Base-by-base conservation (phyloP, 75 land plant species). In the Pseudotsuga menziesii region DNA sequence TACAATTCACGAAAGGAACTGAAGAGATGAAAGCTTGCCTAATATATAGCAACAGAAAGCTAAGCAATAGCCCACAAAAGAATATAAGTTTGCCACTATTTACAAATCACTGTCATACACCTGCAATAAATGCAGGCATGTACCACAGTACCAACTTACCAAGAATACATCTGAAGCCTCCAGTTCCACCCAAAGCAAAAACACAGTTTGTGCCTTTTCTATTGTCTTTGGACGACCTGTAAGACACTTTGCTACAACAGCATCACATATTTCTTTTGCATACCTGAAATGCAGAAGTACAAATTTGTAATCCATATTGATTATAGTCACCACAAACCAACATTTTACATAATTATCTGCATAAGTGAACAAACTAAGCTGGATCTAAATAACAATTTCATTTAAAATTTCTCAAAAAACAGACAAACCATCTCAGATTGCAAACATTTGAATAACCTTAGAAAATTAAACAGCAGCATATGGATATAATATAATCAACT, bases 221-320 rank as follows among this genome's bases (percentile, higher is more conserved):
- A 85, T 67, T 2, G 86, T 85, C 63, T 85, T 85, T 27, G 82
- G 86, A 60, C 88, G 85, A n/a, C 88, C 88, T 56, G 88, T 85
- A 41, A 85, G 67, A 63, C 88, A 85, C 73, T 85, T 85, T 20
- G 86, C 78, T 4, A 82, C 88, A 52, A 85, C 73, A 26, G 86
- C 63, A 67, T 85, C 88, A 41, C 88, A 85, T 27, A 77, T 59
- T 55, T 85, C 88, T 60, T 83, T 85, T 29, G 86, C 86, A 80
- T 72, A 85, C 61, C 87, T 85, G 81, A 58, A 82, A 44, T 27
- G 20, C 32, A 32, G 29, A 77, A 27, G 29, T 64, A 82, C 52
- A 8, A 25, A 74, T 27, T 23, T 4, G 26, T 64, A 16, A 64
- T 64, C 13, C 35, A 16, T 25, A 15, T 6, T 64, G 35, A 64